Evolutionary conservation across 2,329 filamentous ascomycete species (phyloP).

Genomic region (Aquanectria penicillioides): DNA sequence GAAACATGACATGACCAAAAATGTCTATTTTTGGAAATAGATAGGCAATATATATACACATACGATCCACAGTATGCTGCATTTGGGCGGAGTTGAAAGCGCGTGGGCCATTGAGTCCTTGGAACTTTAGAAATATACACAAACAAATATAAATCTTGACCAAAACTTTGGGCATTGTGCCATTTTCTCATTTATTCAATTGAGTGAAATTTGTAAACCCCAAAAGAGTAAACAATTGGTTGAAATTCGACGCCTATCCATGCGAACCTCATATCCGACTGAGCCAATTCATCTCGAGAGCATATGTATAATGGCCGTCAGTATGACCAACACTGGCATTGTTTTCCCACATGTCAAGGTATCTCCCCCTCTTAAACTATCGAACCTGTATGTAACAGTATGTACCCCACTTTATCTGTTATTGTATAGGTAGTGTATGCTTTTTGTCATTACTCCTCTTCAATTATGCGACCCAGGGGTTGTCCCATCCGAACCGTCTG

Average conservation of each 20-base stretch:
- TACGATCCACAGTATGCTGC: conserved; percentile 7
- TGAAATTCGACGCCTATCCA: too few species aligned
- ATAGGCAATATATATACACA: not conserved
- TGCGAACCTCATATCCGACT: too few species aligned
- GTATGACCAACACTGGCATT: not conserved
- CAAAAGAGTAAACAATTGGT: too few species aligned
- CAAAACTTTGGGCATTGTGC: not conserved
- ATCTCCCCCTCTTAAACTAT: conserved; percentile 15
- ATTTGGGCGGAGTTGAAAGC: conserved; percentile 25
- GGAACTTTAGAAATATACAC: conserved; percentile 8
- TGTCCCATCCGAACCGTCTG: conserved; percentile 91
- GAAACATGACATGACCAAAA: too few species aligned
- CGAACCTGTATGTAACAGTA: conserved; percentile 15
- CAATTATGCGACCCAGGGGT: conserved; percentile 79
- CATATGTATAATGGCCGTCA: too few species aligned
- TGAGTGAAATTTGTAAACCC: too few species aligned
- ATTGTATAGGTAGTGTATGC: too few species aligned
- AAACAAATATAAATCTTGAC: conserved; percentile 5
- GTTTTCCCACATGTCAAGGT: conserved; percentile 8
- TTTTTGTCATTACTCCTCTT: conserved; percentile 48
- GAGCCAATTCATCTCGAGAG: too few species aligned
- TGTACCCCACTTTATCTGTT: conserved; percentile 13
- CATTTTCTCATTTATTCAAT: not conserved
- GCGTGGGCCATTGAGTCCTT: conserved; percentile 5
- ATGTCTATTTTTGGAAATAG: too few species aligned